phyloP scores from a whole-genome alignment of 768 basidiomycete genomes.

The Botryobasidium botryosum region DNA sequence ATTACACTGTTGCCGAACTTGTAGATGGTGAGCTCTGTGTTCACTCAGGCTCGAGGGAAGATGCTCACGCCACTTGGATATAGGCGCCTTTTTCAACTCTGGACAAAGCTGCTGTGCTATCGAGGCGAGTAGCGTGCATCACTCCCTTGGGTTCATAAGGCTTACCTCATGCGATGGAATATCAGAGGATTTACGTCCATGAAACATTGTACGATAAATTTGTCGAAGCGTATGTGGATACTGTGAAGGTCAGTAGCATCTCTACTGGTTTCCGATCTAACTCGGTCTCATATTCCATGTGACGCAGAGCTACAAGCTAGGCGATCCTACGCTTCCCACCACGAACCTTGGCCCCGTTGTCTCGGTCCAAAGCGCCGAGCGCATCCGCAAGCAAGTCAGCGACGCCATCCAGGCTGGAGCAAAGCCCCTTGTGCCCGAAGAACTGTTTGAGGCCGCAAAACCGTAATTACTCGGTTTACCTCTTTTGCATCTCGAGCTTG shows the following conservation, averaged over 20 bases:
- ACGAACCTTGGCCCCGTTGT: slow-evolving; percentile 89
- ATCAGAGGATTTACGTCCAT: slow-evolving; percentile 91
- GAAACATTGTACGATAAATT: slow-evolving; percentile 67
- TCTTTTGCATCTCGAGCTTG: background rate
- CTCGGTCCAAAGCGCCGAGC: slow-evolving; percentile 66
- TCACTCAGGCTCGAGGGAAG: background rate
- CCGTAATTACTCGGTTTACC: slow-evolving; percentile 28
- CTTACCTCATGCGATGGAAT: no score
- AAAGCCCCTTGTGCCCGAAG: slow-evolving; percentile 49
- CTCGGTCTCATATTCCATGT: background rate
- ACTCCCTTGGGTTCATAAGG: background rate
- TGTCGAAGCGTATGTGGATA: slow-evolving; percentile 49
- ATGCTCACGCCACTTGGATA: background rate
- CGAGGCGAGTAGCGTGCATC: slow-evolving; percentile 35
- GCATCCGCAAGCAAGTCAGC: slow-evolving; percentile 70
- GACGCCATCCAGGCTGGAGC: slow-evolving; percentile 78
- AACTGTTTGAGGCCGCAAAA: slow-evolving; percentile 48
- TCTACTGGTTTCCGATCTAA: background rate
- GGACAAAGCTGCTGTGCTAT: slow-evolving; percentile 94
- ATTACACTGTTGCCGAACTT: slow-evolving; percentile 67
- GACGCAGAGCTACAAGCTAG: slow-evolving; percentile 61
- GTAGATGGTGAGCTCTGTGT: slow-evolving; percentile 56
- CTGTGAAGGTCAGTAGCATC: slow-evolving; percentile 41
- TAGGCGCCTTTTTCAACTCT: slow-evolving; percentile 90
- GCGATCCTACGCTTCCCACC: slow-evolving; percentile 57